phyloP scores from a whole-genome alignment of 345 rosid species.

The Iberis pinnata region DNA sequence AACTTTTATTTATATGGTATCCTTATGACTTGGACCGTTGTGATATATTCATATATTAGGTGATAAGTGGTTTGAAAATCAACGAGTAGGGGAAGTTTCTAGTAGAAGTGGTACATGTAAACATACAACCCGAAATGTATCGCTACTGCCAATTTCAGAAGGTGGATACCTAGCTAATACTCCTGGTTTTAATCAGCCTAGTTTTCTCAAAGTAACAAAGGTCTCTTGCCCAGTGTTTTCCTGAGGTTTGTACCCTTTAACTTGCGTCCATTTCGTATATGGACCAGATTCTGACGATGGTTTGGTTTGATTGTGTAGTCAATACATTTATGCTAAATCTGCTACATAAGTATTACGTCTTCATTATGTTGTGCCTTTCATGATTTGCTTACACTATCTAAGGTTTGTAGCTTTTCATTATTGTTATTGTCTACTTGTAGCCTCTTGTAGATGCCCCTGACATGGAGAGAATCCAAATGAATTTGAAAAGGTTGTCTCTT shows the following conservation, averaged over 20 bases:
- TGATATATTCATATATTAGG: conserved; percentile 44
- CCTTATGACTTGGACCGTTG: not conserved
- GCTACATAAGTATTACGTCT: no score
- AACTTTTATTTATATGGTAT: not conserved
- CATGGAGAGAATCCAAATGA: conserved; percentile 81
- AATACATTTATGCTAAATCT: no score
- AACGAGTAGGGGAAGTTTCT: conserved; percentile 81
- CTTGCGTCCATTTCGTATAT: no score
- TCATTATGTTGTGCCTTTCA: no score
- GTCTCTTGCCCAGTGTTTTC: conserved; percentile 78
- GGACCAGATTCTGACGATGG: no score
- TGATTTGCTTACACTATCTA: not conserved
- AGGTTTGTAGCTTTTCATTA: not conserved
- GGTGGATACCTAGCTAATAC: conserved; percentile 94
- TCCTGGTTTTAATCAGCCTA: conserved; percentile 93
- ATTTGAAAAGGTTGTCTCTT: conserved; percentile 76
- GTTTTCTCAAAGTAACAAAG: conserved; percentile 81
- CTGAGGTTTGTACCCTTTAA: no score
- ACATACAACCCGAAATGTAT: conserved; percentile 84
- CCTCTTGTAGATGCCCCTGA: conserved; percentile 85
- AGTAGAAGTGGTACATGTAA: conserved; percentile 78
- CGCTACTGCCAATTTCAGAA: conserved; percentile 61
- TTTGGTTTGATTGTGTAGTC: no score
- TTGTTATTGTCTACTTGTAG: conserved; percentile 26
- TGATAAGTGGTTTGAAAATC: conserved; percentile 76